Conservation (phyloP, 2,329 filamentous ascomycete species). For the Incumbomyces lentus region DNA sequence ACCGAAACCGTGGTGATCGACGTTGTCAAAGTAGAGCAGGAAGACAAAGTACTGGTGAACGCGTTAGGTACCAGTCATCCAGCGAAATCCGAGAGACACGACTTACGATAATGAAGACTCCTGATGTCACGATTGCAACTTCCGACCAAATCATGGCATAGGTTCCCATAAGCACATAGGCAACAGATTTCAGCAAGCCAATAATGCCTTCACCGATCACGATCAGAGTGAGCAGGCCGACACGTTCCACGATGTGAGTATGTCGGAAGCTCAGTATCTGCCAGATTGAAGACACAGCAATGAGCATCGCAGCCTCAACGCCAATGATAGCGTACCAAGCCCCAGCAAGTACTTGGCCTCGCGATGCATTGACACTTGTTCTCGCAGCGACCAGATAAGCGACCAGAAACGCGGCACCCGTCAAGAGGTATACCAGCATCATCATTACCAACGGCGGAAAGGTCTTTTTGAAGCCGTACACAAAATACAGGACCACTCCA, state of each 20-base stretch:
- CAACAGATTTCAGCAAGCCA: slow-evolving; percentile 29
- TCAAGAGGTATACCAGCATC: neutral
- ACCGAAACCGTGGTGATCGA: slow-evolving; percentile 38
- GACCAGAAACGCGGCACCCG: neutral
- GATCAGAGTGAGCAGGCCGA: slow-evolving; percentile 54
- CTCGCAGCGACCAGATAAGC: neutral
- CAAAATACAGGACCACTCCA: slow-evolving; percentile 21
- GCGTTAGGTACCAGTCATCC: neutral
- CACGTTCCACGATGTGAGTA: slow-evolving; percentile 53
- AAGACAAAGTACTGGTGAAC: slow-evolving; percentile 44
- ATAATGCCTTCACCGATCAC: slow-evolving; percentile 57
- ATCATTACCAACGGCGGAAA: neutral
- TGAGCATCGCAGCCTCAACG: slow-evolving; percentile 42
- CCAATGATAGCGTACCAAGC: slow-evolving; percentile 47
- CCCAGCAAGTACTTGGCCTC: slow-evolving; percentile 25
- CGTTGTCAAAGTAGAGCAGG: slow-evolving; percentile 52
- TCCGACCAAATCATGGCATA: slow-evolving; percentile 26
- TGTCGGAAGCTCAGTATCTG: slow-evolving; percentile 49
- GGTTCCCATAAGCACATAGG: slow-evolving; percentile 7
- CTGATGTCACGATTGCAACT: slow-evolving; percentile 29
- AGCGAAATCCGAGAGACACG: no score
- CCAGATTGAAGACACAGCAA: slow-evolving; percentile 45
- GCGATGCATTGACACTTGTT: slow-evolving; percentile 26
- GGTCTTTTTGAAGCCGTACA: neutral
- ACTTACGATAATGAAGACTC: slow-evolving; percentile 10